Evolutionary conservation across 2,329 filamentous ascomycete species (phyloP), one percentile per base, ranked within the genome.

Genomic region (Paecilomyces niveus): DNA sequence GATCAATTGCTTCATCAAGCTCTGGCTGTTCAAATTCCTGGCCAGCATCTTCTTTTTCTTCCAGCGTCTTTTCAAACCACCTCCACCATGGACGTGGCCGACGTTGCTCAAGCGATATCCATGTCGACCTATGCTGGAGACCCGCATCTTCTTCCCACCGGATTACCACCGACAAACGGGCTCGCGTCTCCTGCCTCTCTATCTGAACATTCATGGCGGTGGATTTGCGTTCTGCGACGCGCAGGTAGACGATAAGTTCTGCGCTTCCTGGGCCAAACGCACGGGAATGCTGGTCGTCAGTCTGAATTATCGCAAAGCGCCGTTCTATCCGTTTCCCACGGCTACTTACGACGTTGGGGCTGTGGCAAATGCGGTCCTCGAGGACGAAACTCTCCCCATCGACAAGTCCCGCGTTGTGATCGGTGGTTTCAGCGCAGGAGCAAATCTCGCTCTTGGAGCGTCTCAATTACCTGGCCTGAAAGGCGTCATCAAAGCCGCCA

Each of bases 171-270:
- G 15, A 45, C 35, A 45, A 21, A 21, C 39, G 15, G 15, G 15
- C 70, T 76, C 61, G 68, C 75, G 52, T 63, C 32, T 54, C 21
- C 56, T 70, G 21, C 79, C 81, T 1, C 70, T 78, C 1, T 72
- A 82, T 53, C 70, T 84, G 52, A 75, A 78, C 57, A 74, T 83
- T 63, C 82, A 84, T 62, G 81, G 81, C 57, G 80, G 81, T 59
- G 80, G 80, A 45, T 82, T 80, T 64, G 70, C 72, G 29, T 29
- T 83, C 51, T 75, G 77, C 66, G 64, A 73, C 21, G 74, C 80
- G 0, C 59, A 68, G 54, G 67, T 78, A 51, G 78, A 81, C 63
- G 79, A 82, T 66, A 63, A 64, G n/a, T 80, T 80, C 72, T 81
- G 78, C 67, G 67, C 67, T 45, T 61, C 63, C 57, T 80, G 81